phyloP scores from a whole-genome alignment of 306 rosid species.

The Cucurbita ficifolia region DNA sequence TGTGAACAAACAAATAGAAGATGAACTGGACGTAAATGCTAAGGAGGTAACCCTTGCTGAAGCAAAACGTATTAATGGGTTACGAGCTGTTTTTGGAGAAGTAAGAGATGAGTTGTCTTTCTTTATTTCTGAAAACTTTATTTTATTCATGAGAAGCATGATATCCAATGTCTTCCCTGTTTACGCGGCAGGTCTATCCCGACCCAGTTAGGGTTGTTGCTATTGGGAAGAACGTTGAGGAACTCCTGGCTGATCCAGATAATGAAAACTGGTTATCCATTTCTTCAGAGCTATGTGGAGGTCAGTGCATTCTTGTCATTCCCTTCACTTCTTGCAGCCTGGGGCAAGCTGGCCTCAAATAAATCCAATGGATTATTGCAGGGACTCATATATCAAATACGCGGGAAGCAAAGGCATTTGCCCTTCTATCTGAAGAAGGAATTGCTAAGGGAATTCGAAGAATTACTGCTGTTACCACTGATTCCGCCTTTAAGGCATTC shows the following conservation, averaged over 20 bases:
- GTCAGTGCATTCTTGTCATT: slow-evolving; percentile 22
- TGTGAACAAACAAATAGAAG: slow-evolving; percentile 78
- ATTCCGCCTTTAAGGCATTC: slow-evolving; percentile 45
- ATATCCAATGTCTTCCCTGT: slow-evolving; percentile 9
- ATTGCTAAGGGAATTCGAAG: slow-evolving; percentile 92
- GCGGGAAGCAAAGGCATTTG: slow-evolving; percentile 85
- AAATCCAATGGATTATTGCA: slow-evolving; percentile 17
- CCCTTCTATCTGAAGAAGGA: slow-evolving; percentile 91
- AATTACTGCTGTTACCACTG: slow-evolving; percentile 90
- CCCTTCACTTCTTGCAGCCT: slow-evolving; percentile 4
- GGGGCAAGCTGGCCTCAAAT: slow-evolving; percentile 9
- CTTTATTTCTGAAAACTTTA: neutral
- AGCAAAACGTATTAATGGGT: slow-evolving; percentile 63
- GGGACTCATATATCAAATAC: slow-evolving; percentile 93
- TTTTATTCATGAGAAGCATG: neutral
- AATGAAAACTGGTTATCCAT: slow-evolving; percentile 60
- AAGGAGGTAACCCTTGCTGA: slow-evolving; percentile 65
- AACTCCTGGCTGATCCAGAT: slow-evolving; percentile 63
- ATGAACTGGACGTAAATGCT: slow-evolving; percentile 56
- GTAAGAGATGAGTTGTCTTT: slow-evolving; percentile 30
- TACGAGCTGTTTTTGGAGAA: slow-evolving; percentile 98
- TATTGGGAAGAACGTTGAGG: slow-evolving; percentile 74
- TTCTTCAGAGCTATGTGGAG: slow-evolving; percentile 89
- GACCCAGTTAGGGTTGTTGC: slow-evolving; percentile 93
- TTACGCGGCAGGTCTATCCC: slow-evolving; percentile 65